Evolutionary conservation across 2,329 filamentous ascomycete species (phyloP).

Genomic region (Ophiostoma piceae): DNA sequence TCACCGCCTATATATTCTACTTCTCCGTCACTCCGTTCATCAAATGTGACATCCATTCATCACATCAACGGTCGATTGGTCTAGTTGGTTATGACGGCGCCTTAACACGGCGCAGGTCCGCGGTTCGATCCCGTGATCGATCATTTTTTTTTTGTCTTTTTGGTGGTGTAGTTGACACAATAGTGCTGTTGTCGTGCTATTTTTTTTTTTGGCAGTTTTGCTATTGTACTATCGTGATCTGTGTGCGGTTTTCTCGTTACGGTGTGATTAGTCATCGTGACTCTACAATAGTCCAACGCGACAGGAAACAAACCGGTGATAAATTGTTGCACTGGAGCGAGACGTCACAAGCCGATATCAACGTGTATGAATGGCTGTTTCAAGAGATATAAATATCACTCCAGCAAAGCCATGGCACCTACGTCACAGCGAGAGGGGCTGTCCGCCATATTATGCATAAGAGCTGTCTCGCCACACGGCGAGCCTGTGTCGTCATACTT

Average conservation of each 20-base stretch:
- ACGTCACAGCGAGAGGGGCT: not conserved
- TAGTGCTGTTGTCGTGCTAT: too few species aligned
- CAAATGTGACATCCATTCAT: not conserved
- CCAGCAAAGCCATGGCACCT: not conserved
- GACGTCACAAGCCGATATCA: not conserved
- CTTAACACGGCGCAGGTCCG: conserved; percentile 12
- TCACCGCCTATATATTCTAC: not conserved
- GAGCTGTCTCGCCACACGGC: not conserved
- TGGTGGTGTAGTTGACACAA: not conserved
- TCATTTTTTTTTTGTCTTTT: not conserved
- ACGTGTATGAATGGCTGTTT: not conserved
- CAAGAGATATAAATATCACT: not conserved
- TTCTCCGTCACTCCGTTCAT: not conserved
- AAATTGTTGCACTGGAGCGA: not conserved
- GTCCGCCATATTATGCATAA: not conserved
- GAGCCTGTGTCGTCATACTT: not conserved
- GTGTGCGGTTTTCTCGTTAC: too few species aligned
- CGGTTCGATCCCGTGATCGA: conserved; percentile 13
- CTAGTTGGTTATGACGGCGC: conserved; percentile 14
- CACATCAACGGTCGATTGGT: conserved; percentile 8
- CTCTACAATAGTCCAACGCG: too few species aligned
- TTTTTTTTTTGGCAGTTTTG: too few species aligned
- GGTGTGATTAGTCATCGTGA: too few species aligned
- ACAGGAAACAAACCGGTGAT: not conserved
- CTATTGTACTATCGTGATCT: not conserved